These are phyloP conservation scores for Cladosporium sp. DNA, from an alignment of 2,329 filamentous ascomycete genomes.

Conservation along the genomic window DNA sequence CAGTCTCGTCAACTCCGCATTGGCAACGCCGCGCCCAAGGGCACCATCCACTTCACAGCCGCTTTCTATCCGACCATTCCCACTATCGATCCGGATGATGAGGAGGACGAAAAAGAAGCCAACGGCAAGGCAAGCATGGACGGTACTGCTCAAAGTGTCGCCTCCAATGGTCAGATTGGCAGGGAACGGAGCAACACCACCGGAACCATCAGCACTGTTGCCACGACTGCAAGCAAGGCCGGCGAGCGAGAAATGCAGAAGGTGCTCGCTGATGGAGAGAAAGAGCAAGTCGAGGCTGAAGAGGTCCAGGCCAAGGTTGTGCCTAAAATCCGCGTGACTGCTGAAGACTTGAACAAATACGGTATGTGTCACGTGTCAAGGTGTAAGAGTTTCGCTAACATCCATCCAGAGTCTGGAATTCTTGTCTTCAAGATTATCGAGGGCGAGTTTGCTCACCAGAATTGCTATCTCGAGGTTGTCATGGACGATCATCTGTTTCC, in stretches of 20 bases:
- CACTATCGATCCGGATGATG: constrained; percentile 84
- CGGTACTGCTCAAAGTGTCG: constrained; percentile 23
- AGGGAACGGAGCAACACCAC: constrained; percentile 31
- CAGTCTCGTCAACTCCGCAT: constrained; percentile 70
- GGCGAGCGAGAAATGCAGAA: constrained; percentile 45
- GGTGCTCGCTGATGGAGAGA: constrained; percentile 49
- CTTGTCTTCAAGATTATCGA: constrained; percentile 94
- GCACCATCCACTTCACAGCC: constrained; percentile 75
- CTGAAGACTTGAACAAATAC: constrained; percentile 78
- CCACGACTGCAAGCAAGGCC: constrained; percentile 33
- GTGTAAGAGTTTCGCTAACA: constrained; percentile 8
- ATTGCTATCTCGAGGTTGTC: constrained; percentile 79
- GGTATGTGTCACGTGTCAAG: constrained; percentile 47
- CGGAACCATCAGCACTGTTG: constrained; percentile 46
- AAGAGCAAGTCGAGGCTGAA: constrained; percentile 46
- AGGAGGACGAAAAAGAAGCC: constrained; percentile 53
- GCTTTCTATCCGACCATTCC: constrained; percentile 90
- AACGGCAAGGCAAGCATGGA: constrained; percentile 26
- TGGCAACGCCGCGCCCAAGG: constrained; percentile 74
- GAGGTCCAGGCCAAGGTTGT: constrained; percentile 53
- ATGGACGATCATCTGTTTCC: constrained; percentile 96
- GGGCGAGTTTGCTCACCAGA: constrained; percentile 73
- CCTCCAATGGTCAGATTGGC: constrained; percentile 16
- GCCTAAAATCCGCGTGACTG: constrained; percentile 75
- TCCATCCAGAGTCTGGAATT: constrained; percentile 72